Evolutionary conservation across 495 filamentous ascomycete genomes (phyloP), one percentile per base, ranked within the genome.

Genomic region (Penicillium bovifimosum): DNA sequence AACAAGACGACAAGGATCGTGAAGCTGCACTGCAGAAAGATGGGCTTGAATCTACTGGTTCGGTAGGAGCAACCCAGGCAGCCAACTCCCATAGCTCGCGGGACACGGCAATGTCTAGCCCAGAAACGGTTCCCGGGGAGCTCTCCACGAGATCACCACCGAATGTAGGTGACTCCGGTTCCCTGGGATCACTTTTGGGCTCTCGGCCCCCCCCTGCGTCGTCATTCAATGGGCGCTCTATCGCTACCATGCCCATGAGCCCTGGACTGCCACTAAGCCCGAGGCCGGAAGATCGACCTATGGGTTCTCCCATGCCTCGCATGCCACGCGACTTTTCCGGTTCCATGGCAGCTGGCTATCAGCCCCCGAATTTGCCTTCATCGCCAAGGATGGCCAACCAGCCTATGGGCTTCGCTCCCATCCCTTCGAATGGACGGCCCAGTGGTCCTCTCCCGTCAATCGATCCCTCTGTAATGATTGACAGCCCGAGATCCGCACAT

Each of bases 221-320:
- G 3, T 54, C 65, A 33, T 36, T 62, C 0, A 57, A 55, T 44
- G 63, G 62, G 35, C 71, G 67, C n/a, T 55, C 62, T 11, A 64
- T 68, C 14, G 64, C 79, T 24, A 71, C 83, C 26, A 74, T 83
- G 32, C 74, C 91, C 28, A 77, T 91, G 73, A 96, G 88, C 52
- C 90, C 92, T 17, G 93, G 93, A 20, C 73, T 98, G 41, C 93
- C 93, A 1, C 70, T 86, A 27, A 97, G 95, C 62, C 93, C 93
- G 20, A 80, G 92, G 46, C 93, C 93, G n/a, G 83, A 83, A 58
- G 81, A 90, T 60, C 76, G 81, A 42, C 84, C 85, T 9, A 58
- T 88, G 44, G 83, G 79, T 46, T 90, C 90, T 20, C 88, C 88
- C 11, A 71, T 86, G 49, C 86, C 87, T 20, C 76, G 86, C 51